These are phyloP conservation scores for Aphanocladium album DNA, from an alignment of 2,329 filamentous ascomycete genomes.

Conservation along the genomic window DNA sequence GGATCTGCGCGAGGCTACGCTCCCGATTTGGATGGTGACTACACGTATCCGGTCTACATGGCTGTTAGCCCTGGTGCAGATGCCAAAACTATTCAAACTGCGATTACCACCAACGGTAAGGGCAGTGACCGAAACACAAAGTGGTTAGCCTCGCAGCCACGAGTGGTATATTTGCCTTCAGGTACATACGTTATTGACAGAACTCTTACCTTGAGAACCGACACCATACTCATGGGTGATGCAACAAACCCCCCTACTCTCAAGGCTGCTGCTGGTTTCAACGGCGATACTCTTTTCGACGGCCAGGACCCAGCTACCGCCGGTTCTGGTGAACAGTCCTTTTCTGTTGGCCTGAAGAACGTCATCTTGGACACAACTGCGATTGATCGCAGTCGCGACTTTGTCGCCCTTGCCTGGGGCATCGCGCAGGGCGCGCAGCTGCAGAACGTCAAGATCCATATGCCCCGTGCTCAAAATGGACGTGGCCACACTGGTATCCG, in stretches of 20 bases:
- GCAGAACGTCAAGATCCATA: conserved; percentile 38
- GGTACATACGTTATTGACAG: conserved; percentile 35
- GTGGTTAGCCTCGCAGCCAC: conserved; percentile 39
- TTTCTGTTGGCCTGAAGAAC: conserved; percentile 39
- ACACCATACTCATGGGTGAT: conserved; percentile 42
- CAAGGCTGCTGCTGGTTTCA: conserved; percentile 34
- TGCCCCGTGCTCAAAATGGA: conserved; percentile 25
- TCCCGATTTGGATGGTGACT: conserved; percentile 32
- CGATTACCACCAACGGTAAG: conserved; percentile 32
- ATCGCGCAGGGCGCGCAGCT: conserved; percentile 39
- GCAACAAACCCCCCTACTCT: conserved; percentile 38
- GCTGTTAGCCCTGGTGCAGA: conserved; percentile 31
- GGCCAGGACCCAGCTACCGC: conserved; percentile 33
- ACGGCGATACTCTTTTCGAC: conserved; percentile 28
- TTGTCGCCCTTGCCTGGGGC: conserved; percentile 38
- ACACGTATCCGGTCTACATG: conserved; percentile 33
- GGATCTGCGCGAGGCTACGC: conserved; percentile 30
- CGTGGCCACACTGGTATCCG: conserved; percentile 35
- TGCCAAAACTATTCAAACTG: conserved; percentile 31
- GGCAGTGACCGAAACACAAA: conserved; percentile 28
- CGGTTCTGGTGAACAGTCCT: conserved; percentile 32
- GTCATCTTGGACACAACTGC: conserved; percentile 37
- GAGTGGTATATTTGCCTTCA: conserved; percentile 39
- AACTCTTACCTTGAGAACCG: conserved; percentile 38
- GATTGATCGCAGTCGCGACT: conserved; percentile 28